Percentiles rank a stretch among this genome's conserved stretches.
Evolutionary conservation across 2,329 filamentous ascomycete species (phyloP).

Genomic region (Stylonectria norvegica): DNA sequence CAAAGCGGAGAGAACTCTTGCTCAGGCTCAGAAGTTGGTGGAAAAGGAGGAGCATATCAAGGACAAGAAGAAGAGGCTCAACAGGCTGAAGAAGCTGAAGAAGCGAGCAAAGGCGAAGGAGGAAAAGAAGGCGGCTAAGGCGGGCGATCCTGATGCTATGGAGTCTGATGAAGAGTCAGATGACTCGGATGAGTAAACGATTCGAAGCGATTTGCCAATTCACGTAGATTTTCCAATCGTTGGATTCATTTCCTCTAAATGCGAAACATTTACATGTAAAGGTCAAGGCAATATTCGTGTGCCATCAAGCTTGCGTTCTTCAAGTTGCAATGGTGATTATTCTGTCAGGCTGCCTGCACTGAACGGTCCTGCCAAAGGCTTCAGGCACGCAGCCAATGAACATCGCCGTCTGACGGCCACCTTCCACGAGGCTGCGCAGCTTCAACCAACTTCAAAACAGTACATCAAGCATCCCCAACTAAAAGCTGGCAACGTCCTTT

Average conservation of each 20-base stretch:
- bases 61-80: conserved; percentile 61
- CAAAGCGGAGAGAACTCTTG: conserved; percentile 39
- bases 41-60: conserved; percentile 55
- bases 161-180: conserved; percentile 18
- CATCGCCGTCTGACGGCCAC: conserved; percentile 12
- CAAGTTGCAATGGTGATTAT: background rate
- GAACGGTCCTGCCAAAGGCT: conserved; percentile 10
- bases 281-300: no score
- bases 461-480: conserved; percentile 7
- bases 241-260: no score
- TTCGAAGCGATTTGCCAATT: no score
- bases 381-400: conserved; percentile 22
- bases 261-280: no score
- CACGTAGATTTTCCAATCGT: no score
- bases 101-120: conserved; percentile 55
- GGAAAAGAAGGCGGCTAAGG: conserved; percentile 40
- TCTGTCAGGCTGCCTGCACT: conserved; percentile 1
- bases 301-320: no score
- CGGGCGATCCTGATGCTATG: conserved; percentile 18
- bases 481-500: conserved; percentile 2
- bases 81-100: conserved; percentile 58
- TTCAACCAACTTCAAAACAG: conserved; percentile 1
- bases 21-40: conserved; percentile 36
- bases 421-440: conserved; percentile 15
- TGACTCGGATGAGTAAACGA: no score